phyloP scores from a whole-genome alignment of 192 early-diverging fungal species.

The Gamsiella multidivaricata region DNA sequence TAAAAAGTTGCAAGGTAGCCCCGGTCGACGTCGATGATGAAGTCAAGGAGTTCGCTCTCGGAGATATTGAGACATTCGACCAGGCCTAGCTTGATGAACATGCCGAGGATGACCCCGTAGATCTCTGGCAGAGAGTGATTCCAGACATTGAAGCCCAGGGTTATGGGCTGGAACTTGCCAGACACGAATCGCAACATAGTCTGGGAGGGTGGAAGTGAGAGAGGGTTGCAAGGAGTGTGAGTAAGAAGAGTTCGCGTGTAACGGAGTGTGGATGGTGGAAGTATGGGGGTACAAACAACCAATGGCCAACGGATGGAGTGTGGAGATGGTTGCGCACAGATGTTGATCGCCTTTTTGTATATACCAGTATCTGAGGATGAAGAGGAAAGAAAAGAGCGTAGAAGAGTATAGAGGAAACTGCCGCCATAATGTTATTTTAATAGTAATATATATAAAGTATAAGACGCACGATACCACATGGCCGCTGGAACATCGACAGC shows the following conservation, averaged over 20 bases:
- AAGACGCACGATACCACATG: slow-evolving; percentile 1
- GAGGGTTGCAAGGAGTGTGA: not conserved
- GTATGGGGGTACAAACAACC: too few relatives aligned
- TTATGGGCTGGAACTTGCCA: slow-evolving; percentile 46
- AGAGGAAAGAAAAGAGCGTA: not conserved
- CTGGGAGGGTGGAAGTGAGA: slow-evolving; percentile 18
- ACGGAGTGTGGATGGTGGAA: too few relatives aligned
- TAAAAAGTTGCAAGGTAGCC: slow-evolving; percentile 91
- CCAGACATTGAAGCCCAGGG: slow-evolving; percentile 70
- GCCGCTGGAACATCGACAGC: not conserved
- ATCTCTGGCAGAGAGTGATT: slow-evolving; percentile 76
- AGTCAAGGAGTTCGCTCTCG: slow-evolving; percentile 79
- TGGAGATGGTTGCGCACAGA: not conserved
- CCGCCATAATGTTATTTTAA: too few relatives aligned
- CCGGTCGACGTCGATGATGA: slow-evolving; percentile 83
- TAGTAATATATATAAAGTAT: not conserved
- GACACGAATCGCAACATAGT: slow-evolving; percentile 63
- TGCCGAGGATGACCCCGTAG: slow-evolving; percentile 85
- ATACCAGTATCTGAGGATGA: too few relatives aligned
- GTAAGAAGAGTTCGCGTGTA: too few relatives aligned
- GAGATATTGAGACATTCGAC: slow-evolving; percentile 68
- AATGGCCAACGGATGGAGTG: not conserved
- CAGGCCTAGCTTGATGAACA: slow-evolving; percentile 76
- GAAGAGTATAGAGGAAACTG: not conserved
- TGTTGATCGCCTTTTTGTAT: too few relatives aligned